A percentile compares a stretch with the other conserved stretches of the same genome.
These are phyloP conservation scores for Dothidotthia symphoricarpi DNA, from an alignment of 2,329 filamentous ascomycete genomes.

Conservation along the genomic window DNA sequence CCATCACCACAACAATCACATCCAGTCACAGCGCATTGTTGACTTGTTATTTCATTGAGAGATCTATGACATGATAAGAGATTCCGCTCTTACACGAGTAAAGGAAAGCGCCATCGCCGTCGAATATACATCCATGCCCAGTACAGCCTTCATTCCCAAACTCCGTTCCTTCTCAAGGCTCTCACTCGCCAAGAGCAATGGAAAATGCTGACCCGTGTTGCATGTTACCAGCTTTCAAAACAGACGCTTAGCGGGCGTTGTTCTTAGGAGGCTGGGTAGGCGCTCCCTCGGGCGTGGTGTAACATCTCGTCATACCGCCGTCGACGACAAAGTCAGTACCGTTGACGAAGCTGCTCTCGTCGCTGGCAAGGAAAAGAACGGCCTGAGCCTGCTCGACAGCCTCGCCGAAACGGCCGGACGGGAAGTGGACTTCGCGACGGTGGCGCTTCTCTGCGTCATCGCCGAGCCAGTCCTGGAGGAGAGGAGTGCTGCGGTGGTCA, in stretches of 20 bases:
- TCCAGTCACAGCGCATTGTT: no score
- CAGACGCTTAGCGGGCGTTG: conserved; percentile 38
- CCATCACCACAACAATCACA: no score
- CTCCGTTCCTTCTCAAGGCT: no score
- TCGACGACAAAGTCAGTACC: conserved; percentile 93
- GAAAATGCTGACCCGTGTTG: no score
- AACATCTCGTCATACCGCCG: conserved; percentile 90
- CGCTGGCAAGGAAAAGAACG: conserved; percentile 81
- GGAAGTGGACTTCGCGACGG: conserved; percentile 86
- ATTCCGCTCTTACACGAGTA: no score
- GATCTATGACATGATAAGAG: no score
- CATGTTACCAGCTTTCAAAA: not conserved
- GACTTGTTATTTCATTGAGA: no score
- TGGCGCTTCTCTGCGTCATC: conserved; percentile 78
- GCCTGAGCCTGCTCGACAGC: conserved; percentile 91
- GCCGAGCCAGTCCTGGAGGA: conserved; percentile 90
- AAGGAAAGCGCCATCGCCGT: no score
- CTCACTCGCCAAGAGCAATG: no score
- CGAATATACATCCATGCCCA: no score
- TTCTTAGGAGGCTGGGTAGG: conserved; percentile 55
- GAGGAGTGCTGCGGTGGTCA: conserved; percentile 61
- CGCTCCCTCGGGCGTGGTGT: conserved; percentile 64
- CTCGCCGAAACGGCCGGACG: conserved; percentile 82
- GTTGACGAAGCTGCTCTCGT: conserved; percentile 87
- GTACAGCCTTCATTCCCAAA: no score